Base-by-base conservation (phyloP, 192 early-diverging fungal genomes). In the Tieghemiomyces parasiticus region DNA sequence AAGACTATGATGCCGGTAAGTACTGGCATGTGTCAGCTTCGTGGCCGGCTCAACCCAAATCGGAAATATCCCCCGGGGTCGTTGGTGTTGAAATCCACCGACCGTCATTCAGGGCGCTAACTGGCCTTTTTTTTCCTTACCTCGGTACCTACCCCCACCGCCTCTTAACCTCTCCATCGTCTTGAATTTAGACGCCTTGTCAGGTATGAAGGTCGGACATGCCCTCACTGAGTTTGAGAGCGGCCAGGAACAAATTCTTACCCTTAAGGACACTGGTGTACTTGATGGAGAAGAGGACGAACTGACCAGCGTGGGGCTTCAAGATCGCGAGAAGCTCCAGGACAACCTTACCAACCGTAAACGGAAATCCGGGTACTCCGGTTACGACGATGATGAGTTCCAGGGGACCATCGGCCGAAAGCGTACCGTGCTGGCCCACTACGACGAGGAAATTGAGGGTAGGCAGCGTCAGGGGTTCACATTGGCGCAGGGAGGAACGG, bases 221-320 rank as follows among this genome's bases (percentile, higher is more conserved):
- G 73, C 69, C 42, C 38, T 90, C 47, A 60, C 73, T 1, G 84
- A 88, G 28, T 79, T 94, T 56, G 68, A 64, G 4, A 78, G 80
- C 47, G 80, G 78, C 1, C 73, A 69, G 1, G 93, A 95, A 51
- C 76, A 78, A 0, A 86, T 97, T 44, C 74, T 97, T 60, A 91
- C 92, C 1, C 67, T 97, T 20, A 88, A 89, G 64, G 95, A 97
- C 65, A 70, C 74, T 14, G 76, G 70, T 0, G 87, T 97, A 46
- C 67, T 86, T 45, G 77, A 75, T 62, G 74, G 75, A 61, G 81
- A 81, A 19, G 81, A 73, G 0, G 84, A 92, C 66, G 80, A 89
- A 48, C 71, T 97, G 33, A 75, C 85, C 48, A 88, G 78, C 65
- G 69, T 81, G 4, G 65, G 74, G 4, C 33, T 94, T 29, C 75